Conservation (phyloP, 176 grass and related monocot genomes). For the Phoenix dactylifera region DNA sequence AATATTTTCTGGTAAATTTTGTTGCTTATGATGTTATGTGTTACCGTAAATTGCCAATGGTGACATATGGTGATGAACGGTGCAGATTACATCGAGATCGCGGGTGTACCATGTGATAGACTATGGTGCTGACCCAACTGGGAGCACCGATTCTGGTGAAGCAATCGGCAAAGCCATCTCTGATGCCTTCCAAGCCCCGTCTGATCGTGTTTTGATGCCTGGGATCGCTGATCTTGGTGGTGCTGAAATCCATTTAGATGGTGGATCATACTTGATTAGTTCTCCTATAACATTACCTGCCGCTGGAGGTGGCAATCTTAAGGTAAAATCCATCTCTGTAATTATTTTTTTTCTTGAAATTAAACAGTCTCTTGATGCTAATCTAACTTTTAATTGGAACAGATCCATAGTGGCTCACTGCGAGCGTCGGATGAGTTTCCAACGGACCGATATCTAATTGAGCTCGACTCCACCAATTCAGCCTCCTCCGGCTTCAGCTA, state of each 20-base stretch:
- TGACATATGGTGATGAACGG: too few species aligned
- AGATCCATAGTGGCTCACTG: conserved; percentile 29
- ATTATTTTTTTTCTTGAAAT: too few species aligned
- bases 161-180: conserved; percentile 74
- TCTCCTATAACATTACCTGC: conserved; percentile 47
- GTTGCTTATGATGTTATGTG: too few species aligned
- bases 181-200: conserved; percentile 44
- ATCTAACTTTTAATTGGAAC: background rate
- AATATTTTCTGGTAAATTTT: too few species aligned
- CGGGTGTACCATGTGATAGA: conserved; percentile 74
- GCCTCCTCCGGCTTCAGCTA: conserved; percentile 13
- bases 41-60: too few species aligned
- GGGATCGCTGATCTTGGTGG: conserved; percentile 81
- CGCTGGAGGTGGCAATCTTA: conserved; percentile 75
- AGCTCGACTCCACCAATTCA: conserved; percentile 6
- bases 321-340: conserved; percentile 14
- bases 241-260: conserved; percentile 74
- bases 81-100: conserved; percentile 17
- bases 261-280: conserved; percentile 63
- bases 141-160: conserved; percentile 38
- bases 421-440: conserved; percentile 27
- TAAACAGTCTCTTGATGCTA: background rate
- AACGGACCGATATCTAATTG: conserved; percentile 17
- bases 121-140: conserved; percentile 76
- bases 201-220: conserved; percentile 40